These are phyloP conservation scores for Prunus davidiana DNA, from an alignment of 306 rosid species.

Conservation along the genomic window DNA sequence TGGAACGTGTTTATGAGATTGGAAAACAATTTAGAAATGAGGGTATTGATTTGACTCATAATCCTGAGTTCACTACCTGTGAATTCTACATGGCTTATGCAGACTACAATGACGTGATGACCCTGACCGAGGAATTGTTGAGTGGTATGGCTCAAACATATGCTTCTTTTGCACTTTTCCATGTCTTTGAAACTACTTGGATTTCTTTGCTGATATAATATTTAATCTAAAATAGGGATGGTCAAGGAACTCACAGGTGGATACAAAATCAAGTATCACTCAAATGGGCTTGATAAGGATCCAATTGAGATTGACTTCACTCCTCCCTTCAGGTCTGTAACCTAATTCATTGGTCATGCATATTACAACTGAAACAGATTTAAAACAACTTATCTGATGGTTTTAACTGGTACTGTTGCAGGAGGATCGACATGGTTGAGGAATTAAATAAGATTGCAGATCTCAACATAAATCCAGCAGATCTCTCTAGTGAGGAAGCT, in stretches of 20 bases:
- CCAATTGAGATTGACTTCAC: conserved; percentile 38
- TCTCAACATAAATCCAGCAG: conserved; percentile 69
- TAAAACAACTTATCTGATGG: conserved; percentile 13
- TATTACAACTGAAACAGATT: not conserved
- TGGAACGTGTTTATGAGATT: conserved; percentile 97
- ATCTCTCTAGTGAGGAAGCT: conserved; percentile 72
- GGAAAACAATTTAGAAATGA: conserved; percentile 97
- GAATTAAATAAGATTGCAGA: conserved; percentile 73
- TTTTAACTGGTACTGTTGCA: conserved; percentile 35
- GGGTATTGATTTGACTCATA: conserved; percentile 96
- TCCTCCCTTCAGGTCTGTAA: conserved; percentile 53
- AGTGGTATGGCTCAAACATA: conserved; percentile 55
- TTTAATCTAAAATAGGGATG: conserved; percentile 54
- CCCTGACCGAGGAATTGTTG: conserved; percentile 73
- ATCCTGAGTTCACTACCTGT: conserved; percentile 94
- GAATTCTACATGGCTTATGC: conserved; percentile 94
- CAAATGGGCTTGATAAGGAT: conserved; percentile 42
- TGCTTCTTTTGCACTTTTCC: not conserved
- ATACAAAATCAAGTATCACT: conserved; percentile 70
- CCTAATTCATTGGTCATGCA: not conserved
- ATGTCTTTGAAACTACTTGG: not conserved
- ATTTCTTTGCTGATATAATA: conserved; percentile 19
- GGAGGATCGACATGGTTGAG: conserved; percentile 91
- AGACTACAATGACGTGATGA: conserved; percentile 87
- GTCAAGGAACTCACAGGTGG: conserved; percentile 81